Conservation (phyloP, 805 yeast genomes). For the Hanseniaspora clermontiae region DNA sequence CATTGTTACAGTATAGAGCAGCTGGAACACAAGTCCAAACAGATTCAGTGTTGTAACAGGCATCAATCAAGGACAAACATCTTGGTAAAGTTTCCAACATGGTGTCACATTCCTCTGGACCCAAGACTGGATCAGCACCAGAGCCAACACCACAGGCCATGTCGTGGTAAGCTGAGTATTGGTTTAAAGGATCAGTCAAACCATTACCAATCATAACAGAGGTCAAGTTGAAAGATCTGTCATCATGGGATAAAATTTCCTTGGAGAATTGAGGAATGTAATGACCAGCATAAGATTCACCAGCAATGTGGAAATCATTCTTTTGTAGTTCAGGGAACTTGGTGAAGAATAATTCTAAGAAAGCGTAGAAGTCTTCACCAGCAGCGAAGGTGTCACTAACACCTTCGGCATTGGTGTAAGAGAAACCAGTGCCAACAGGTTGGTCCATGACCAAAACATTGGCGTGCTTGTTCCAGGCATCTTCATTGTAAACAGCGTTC, state of each 20-base stretch:
- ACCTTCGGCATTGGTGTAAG: constrained; percentile 18
- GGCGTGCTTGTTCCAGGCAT: constrained; percentile 77
- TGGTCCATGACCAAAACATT: constrained; percentile 60
- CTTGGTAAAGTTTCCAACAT: constrained; percentile 61
- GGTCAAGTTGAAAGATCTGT: constrained; percentile 49
- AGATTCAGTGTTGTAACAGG: constrained; percentile 64
- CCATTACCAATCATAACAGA: constrained; percentile 87
- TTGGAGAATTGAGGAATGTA: constrained; percentile 82
- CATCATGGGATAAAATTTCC: constrained; percentile 56
- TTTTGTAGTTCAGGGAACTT: constrained; percentile 47
- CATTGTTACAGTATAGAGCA: constrained; percentile 74
- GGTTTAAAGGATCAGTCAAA: constrained; percentile 71
- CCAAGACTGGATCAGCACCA: constrained; percentile 63
- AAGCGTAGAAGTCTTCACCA: constrained; percentile 68
- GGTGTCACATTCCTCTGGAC: constrained; percentile 64
- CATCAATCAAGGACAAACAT: constrained; percentile 60
- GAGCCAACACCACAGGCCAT: constrained; percentile 88
- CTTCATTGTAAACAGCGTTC: constrained; percentile 56
- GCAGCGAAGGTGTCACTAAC: constrained; percentile 68
- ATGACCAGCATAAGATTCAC: constrained; percentile 90
- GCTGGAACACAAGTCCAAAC: constrained; percentile 89
- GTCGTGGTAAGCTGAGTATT: constrained; percentile 67
- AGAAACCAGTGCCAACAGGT: constrained; percentile 14
- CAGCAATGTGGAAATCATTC: constrained; percentile 68
- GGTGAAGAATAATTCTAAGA: constrained; percentile 65